phyloP scores from a whole-genome alignment of 495 filamentous ascomycete genomes.

The Tuber brumale region DNA sequence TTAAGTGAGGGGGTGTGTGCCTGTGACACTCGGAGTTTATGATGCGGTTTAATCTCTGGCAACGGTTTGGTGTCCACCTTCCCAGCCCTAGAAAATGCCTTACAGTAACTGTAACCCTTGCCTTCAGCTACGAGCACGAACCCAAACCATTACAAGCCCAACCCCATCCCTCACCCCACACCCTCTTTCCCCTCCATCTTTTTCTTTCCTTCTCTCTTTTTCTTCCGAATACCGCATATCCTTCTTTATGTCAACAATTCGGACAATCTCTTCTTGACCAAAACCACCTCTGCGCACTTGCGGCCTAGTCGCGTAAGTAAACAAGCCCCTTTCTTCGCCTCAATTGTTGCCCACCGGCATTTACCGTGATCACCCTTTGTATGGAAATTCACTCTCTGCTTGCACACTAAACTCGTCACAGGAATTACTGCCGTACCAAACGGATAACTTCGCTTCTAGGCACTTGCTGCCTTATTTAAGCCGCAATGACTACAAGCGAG shows the following conservation, averaged over 20 bases:
- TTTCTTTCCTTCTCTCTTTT: background rate
- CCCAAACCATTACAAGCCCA: background rate
- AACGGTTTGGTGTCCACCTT: background rate
- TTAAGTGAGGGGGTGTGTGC: background rate
- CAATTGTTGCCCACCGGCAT: background rate
- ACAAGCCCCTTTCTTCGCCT: background rate
- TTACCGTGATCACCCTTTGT: background rate
- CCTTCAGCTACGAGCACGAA: background rate
- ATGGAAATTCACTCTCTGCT: background rate
- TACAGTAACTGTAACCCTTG: background rate
- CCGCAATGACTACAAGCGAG: slow-evolving; percentile 22
- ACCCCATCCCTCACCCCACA: background rate
- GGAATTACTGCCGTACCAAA: background rate
- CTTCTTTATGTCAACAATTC: background rate
- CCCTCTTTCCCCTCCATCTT: background rate
- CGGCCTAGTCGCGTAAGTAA: background rate
- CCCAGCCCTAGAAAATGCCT: background rate
- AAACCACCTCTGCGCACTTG: background rate
- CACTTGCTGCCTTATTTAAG: background rate
- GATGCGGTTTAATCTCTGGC: background rate
- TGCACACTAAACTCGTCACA: background rate
- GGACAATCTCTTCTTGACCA: background rate
- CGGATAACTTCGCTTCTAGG: background rate
- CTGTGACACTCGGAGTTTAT: background rate
- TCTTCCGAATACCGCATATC: background rate